phyloP scores from a whole-genome alignment of 148 eudicot species.

The Hydrangea macrophylla region DNA sequence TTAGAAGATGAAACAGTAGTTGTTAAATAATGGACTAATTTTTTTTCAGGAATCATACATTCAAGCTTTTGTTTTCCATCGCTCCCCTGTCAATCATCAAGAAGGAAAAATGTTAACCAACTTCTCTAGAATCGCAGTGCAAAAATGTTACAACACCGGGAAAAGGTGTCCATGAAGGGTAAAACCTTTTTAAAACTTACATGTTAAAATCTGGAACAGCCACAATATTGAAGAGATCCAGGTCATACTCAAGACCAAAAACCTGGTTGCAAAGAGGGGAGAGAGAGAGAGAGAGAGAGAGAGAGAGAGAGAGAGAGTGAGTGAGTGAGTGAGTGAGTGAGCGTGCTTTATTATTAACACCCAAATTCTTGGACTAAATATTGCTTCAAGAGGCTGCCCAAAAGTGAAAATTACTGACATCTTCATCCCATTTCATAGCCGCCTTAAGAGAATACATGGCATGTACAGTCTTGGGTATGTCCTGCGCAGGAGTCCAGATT shows the following conservation, averaged over 20 bases:
- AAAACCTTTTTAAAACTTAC: conserved; percentile 36
- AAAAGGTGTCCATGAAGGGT: background rate
- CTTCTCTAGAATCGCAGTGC: background rate
- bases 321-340: no score
- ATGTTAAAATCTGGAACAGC: conserved; percentile 99
- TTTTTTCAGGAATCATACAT: conserved; percentile 47
- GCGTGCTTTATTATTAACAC: background rate
- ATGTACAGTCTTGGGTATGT: conserved; percentile 85
- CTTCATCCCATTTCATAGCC: conserved; percentile 99
- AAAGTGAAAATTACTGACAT: conserved; percentile 43
- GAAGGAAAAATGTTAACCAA: background rate
- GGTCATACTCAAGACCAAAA: conserved; percentile 94
- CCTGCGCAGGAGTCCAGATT: conserved; percentile 88
- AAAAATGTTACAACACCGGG: background rate
- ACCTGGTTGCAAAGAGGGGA: conserved; percentile 36
- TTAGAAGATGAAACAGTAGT: conserved; percentile 2
- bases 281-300: conserved; percentile 1
- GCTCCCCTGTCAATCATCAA: conserved; percentile 79
- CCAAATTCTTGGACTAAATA: background rate
- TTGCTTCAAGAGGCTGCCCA: background rate
- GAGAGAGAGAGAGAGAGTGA: no score
- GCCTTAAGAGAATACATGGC: conserved; percentile 99
- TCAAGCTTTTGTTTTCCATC: conserved; percentile 98
- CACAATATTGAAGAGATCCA: conserved; percentile 92
- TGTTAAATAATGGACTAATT: background rate